Base-by-base conservation (phyloP, 2,329 filamentous ascomycete species). In the Neospermospora avenae region DNA sequence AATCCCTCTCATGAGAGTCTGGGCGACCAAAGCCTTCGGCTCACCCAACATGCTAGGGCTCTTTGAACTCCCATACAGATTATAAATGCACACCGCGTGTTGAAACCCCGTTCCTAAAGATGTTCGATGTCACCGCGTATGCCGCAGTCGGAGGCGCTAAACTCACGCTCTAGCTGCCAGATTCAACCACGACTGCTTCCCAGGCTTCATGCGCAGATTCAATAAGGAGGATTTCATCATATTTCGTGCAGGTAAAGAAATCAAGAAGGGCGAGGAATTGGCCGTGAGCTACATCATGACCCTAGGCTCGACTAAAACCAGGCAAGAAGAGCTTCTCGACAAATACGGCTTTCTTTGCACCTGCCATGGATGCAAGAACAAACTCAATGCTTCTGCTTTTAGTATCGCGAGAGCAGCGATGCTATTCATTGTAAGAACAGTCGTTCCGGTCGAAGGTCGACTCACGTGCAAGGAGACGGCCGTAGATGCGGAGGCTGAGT, bases 211-310 rank as follows among this genome's bases (percentile, higher is more conserved):
- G 11, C 28, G 28, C 5, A 10, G 28, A 10, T 31, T 31, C 11
- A 6, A 5, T 5, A 31, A 31, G 28, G 28, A 31, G 11, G 11
- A 31, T 31, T 10, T 6, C 11, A 31, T 31, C 6, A 10, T 31
- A 6, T 31, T 31, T 10, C 28, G 28, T 10, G 11, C 28, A 31
- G 28, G 6, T 6, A 31, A 10, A 10, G 28, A 31, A 6, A 31
- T 31, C 28, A 31, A 31, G 28, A 31, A 31, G 14, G 55, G 59
- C 18, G 59, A 58, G 14, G 59, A 58, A 28, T 45, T 61, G n/a
- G 51, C 46, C 4, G 42, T 48, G 16, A 37, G 25, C 44, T 59
- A 59, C n/a, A 35, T 24, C n/a, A 8, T 51, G n/a, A 37, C 11
- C 4, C 4, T 18, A 14, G 16, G n/a, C 7, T 13, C 46, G 8